Conservation (phyloP, 129 eudicot species). For the Glebionis coronaria region DNA sequence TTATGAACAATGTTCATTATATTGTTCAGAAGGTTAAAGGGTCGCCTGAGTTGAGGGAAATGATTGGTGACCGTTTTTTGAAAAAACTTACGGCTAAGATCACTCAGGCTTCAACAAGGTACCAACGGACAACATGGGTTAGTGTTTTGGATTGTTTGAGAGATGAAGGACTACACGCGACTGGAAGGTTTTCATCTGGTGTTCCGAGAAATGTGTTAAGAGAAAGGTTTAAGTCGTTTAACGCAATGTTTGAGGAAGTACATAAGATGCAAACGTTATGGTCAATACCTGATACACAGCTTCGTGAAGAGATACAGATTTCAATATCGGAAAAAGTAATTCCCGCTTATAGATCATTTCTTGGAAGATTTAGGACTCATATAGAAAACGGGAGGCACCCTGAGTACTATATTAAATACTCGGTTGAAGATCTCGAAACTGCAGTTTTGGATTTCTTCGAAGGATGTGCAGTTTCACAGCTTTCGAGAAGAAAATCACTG, state of each 20-base stretch:
- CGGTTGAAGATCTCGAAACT: slow-evolving; percentile 68
- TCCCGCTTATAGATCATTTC: slow-evolving; percentile 70
- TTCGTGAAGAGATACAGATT: slow-evolving; percentile 66
- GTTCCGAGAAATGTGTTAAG: slow-evolving; percentile 58
- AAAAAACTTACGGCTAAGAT: slow-evolving; percentile 54
- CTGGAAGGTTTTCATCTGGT: slow-evolving; percentile 67
- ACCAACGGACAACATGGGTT: slow-evolving; percentile 68
- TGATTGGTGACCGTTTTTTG: slow-evolving; percentile 61
- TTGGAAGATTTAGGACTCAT: slow-evolving; percentile 69
- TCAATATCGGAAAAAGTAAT: slow-evolving; percentile 60
- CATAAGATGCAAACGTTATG: slow-evolving; percentile 62
- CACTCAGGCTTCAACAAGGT: slow-evolving; percentile 48
- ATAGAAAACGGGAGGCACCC: slow-evolving; percentile 81
- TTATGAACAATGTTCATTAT: slow-evolving; percentile 78
- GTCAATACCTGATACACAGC: slow-evolving; percentile 65
- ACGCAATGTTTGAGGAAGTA: slow-evolving; percentile 68
- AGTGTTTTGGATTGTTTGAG: slow-evolving; percentile 63
- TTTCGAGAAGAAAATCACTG: slow-evolving; percentile 54
- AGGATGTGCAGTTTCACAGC: slow-evolving; percentile 57
- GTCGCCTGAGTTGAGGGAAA: slow-evolving; percentile 58
- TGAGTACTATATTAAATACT: slow-evolving; percentile 71
- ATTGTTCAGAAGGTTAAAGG: slow-evolving; percentile 68
- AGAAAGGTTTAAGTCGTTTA: slow-evolving; percentile 69
- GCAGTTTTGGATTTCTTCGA: slow-evolving; percentile 79
- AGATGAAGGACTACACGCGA: slow-evolving; percentile 61